Percentiles rank a stretch among this genome's conserved stretches.
Conservation (phyloP, 225 moss, liverwort and hornwort genomes). For the Thuidium tamariscinum region DNA sequence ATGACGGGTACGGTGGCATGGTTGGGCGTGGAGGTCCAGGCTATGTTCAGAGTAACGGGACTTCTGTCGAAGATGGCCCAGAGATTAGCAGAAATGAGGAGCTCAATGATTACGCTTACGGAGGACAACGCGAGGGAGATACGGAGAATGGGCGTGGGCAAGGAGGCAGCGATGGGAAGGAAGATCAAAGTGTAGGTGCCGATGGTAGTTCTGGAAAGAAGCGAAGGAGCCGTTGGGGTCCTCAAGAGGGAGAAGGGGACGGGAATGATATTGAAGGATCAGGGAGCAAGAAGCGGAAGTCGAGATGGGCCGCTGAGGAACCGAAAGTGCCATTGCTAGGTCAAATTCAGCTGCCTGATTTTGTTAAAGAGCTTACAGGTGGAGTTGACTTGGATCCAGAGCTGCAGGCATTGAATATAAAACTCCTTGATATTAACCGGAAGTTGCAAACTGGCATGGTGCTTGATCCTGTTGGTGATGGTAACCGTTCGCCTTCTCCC, state of each 20-base stretch:
- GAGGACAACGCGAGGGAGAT: constrained; percentile 10
- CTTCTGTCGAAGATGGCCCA: constrained; percentile 5
- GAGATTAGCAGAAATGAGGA: constrained; percentile 14
- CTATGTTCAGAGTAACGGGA: constrained; percentile 19
- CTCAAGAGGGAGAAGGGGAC: constrained; percentile 87
- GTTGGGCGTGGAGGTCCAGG: constrained; percentile 28
- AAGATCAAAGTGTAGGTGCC: constrained; percentile 34
- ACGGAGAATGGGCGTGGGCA: constrained; percentile 1
- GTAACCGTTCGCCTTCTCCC: constrained; percentile 90
- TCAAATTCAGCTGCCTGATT: constrained; percentile 98
- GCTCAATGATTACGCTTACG: not conserved
- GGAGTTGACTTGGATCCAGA: constrained; percentile 97
- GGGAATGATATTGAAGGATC: constrained; percentile 65
- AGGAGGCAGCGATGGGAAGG: constrained; percentile 23
- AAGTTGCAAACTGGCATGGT: constrained; percentile 97
- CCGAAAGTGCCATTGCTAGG: constrained; percentile 70
- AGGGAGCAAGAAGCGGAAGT: constrained; percentile 89
- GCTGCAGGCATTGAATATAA: constrained; percentile 93
- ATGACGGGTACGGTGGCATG: constrained; percentile 18
- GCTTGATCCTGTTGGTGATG: constrained; percentile 69
- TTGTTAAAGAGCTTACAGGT: constrained; percentile 92
- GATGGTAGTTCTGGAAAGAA: constrained; percentile 82
- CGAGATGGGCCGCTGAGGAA: constrained; percentile 96
- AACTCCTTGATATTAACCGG: constrained; percentile 93
- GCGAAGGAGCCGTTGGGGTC: constrained; percentile 94